These are phyloP conservation scores for Durio zibethinus DNA, from an alignment of 345 rosid species.

Conservation along the genomic window DNA sequence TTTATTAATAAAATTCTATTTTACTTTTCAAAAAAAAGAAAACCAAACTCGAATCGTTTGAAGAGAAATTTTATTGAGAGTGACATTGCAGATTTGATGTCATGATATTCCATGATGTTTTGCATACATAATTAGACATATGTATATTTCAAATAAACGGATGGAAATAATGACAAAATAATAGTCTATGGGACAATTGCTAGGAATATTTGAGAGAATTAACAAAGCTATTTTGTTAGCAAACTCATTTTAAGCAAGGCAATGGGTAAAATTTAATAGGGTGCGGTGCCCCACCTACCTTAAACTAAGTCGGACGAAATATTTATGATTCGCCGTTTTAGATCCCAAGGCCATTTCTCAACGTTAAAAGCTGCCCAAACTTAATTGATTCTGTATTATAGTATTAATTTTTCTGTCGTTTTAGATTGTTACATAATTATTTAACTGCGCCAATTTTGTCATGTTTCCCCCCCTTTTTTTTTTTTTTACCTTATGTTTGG, in stretches of 20 bases:
- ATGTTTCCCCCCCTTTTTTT: neutral
- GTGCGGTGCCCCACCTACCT: neutral
- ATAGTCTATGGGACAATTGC: too few relatives aligned
- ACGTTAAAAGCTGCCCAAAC: neutral
- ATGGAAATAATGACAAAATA: too few relatives aligned
- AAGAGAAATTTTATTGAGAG: neutral
- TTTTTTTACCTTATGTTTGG: too few relatives aligned
- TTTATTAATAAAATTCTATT: too few relatives aligned
- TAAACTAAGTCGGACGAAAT: neutral
- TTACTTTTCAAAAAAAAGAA: too few relatives aligned
- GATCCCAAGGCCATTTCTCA: neutral
- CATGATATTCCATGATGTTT: neutral
- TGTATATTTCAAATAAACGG: too few relatives aligned
- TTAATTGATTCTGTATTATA: neutral
- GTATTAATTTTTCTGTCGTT: neutral
- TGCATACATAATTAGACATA: neutral
- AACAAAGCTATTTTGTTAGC: too few relatives aligned
- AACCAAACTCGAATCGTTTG: neutral
- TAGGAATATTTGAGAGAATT: neutral
- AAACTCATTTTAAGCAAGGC: neutral
- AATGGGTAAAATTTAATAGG: neutral
- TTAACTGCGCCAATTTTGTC: neutral
- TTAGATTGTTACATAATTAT: neutral
- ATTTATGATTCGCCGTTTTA: neutral
- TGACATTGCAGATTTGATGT: too few relatives aligned